These are phyloP conservation scores for Glebionis coronaria DNA, from an alignment of 129 eudicot species.

Conservation along the genomic window DNA sequence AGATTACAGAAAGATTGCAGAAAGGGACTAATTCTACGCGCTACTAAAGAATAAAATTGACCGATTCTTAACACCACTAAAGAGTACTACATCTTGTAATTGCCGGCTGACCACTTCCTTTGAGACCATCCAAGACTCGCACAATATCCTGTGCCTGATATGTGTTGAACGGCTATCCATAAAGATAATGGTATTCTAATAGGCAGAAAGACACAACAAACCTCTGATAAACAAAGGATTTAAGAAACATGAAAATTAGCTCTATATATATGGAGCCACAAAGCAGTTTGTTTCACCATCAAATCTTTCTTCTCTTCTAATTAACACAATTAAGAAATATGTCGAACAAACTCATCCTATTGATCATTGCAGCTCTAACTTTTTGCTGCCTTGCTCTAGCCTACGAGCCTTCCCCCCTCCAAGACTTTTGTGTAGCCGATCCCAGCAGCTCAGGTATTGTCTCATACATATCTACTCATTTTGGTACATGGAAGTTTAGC, in stretches of 20 bases:
- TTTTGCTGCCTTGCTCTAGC: conserved; percentile 25
- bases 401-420: conserved; percentile 36
- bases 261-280: conserved; percentile 17
- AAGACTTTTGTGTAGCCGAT: conserved; percentile 42
- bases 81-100: no score
- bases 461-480: not conserved
- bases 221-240: conserved; percentile 5
- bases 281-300: conserved; percentile 8
- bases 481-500: not conserved
- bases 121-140: no score
- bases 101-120: no score
- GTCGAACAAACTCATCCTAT: conserved; percentile 12
- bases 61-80: no score
- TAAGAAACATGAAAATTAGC: conserved; percentile 2
- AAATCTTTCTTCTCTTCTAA: not conserved
- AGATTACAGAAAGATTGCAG: no score
- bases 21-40: no score
- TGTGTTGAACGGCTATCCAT: conserved; percentile 19
- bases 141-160: not conserved
- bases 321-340: not conserved
- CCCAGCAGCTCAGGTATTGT: conserved; percentile 28
- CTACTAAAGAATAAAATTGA: no score
- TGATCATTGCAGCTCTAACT: conserved; percentile 11
- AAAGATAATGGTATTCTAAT: not conserved
- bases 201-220: conserved; percentile 7